Conservation (phyloP, 2,329 filamentous ascomycete genomes). For the Aspergillus ibericus region DNA sequence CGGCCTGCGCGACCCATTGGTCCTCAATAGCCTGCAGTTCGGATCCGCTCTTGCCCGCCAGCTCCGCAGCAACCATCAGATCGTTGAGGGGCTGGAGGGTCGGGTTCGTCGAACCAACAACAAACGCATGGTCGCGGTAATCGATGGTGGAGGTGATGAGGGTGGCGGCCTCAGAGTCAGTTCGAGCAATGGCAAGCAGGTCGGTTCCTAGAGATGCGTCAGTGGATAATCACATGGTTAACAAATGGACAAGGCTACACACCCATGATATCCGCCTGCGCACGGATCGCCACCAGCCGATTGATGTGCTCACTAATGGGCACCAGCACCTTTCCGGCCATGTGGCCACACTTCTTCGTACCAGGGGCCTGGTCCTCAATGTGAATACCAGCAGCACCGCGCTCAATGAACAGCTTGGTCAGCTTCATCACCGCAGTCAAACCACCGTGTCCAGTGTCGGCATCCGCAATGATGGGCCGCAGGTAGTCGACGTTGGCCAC, state of each 20-base stretch:
- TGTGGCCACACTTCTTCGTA: constrained; percentile 99
- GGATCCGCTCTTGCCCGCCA: constrained; percentile 73
- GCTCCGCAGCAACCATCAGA: constrained; percentile 84
- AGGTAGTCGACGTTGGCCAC: constrained; percentile 88
- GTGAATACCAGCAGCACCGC: constrained; percentile 94
- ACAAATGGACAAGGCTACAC: constrained; percentile 21
- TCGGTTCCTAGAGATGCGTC: constrained; percentile 62
- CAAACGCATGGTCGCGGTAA: constrained; percentile 90
- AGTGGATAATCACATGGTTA: not conserved
- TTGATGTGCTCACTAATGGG: constrained; percentile 98
- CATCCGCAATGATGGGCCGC: constrained; percentile 92
- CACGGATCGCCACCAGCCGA: constrained; percentile 90
- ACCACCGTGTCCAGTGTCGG: constrained; percentile 94
- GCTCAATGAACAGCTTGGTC: constrained; percentile 95
- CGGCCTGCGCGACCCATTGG: constrained; percentile 74
- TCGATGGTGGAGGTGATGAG: constrained; percentile 97
- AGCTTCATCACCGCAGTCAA: constrained; percentile 99
- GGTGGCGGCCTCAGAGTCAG: constrained; percentile 95
- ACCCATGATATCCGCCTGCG: constrained; percentile 99
- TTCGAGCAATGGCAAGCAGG: constrained; percentile 86
- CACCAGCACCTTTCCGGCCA: constrained; percentile 97
- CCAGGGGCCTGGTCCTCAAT: constrained; percentile 98
- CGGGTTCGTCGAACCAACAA: constrained; percentile 85
- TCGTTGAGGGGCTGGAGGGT: constrained; percentile 81
- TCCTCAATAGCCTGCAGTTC: constrained; percentile 92